These are phyloP conservation scores for Kondoa malvinella DNA, from an alignment of 768 basidiomycete genomes.

Conservation along the genomic window DNA sequence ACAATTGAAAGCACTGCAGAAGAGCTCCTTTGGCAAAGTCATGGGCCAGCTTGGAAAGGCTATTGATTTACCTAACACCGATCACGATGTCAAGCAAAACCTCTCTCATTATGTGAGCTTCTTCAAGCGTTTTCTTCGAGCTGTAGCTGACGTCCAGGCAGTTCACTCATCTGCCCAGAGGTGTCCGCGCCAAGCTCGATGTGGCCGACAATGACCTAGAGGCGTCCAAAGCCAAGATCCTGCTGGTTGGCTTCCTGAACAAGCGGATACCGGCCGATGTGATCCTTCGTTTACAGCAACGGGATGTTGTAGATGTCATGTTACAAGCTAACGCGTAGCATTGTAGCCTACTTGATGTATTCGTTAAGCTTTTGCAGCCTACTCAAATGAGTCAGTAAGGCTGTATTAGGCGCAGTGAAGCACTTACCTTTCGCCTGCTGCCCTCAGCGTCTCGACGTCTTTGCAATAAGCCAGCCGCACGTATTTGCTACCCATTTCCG, in stretches of 20 bases:
- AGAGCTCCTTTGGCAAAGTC: not conserved
- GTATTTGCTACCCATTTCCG: slow-evolving; percentile 37
- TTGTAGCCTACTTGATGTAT: not conserved
- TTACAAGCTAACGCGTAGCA: not conserved
- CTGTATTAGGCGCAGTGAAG: too few relatives aligned
- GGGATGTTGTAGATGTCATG: not conserved
- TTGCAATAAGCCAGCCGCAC: slow-evolving; percentile 92
- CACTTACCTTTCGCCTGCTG: slow-evolving; percentile 53
- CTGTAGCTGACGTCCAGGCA: too few relatives aligned
- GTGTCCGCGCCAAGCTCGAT: not conserved
- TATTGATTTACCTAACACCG: not conserved
- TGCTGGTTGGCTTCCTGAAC: not conserved
- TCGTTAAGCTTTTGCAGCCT: not conserved
- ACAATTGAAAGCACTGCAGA: not conserved
- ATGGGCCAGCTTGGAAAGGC: not conserved
- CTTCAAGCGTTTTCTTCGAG: too few relatives aligned
- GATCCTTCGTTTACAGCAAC: not conserved
- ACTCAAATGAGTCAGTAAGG: too few relatives aligned
- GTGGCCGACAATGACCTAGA: not conserved
- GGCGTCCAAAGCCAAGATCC: not conserved
- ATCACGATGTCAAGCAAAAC: not conserved
- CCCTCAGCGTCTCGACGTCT: slow-evolving; percentile 62
- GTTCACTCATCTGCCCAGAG: not conserved
- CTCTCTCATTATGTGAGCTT: not conserved
- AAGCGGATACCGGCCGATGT: not conserved